Base-by-base conservation (phyloP, 2,329 filamentous ascomycete genomes). In the Pyrenochaeta sp. region DNA sequence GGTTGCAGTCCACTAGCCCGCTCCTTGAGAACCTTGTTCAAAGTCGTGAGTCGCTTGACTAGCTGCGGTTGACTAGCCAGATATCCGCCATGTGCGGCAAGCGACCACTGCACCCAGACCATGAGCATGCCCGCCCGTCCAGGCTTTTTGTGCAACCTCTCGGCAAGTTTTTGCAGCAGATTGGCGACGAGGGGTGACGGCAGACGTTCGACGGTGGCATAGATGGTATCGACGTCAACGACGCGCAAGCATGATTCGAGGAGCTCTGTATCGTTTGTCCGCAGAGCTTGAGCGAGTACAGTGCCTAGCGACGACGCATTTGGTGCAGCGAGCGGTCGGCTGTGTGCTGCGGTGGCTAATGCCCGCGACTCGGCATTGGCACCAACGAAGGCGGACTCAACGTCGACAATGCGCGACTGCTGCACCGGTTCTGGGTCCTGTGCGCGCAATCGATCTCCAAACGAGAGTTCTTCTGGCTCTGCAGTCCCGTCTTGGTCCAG, bases 21-120 rank as follows among this genome's bases (percentile, higher is more conserved):
- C 79, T 96, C 92, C 62, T 93, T 90, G 58, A 98, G 86, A 19
- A 98, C 94, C 73, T 91, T 90, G 77, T 94, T 91, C 53, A 99
- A 83, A 40, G 90, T 89, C 47, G 86, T 84, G 58, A 99, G 85
- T 73, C 90, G 89, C 72, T 89, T 88, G 66, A 95, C 85, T 37
- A 97, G 84, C 63, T 93, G 90, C n/a, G 91, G 88, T 76, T 96
- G 92, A 32, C 90, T 90, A 10, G 93, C 92, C 50, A 99, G 84
- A 52, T 93, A 93, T 64, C 94, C 95, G 65, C 95, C 95, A 74
- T 99, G 95, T 1, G 91, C 90, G 34, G 97, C 88, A 53, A 97
- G 86, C 1, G 92, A 94, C 92, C 93, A 97, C 79, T 97, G 93
- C 43, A 98, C 91, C 93, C 95, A 99, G 15, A 91, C 87, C 85